Evolutionary conservation across 2,329 filamentous ascomycete species (phyloP).

Genomic region (Aspergillus felis): DNA sequence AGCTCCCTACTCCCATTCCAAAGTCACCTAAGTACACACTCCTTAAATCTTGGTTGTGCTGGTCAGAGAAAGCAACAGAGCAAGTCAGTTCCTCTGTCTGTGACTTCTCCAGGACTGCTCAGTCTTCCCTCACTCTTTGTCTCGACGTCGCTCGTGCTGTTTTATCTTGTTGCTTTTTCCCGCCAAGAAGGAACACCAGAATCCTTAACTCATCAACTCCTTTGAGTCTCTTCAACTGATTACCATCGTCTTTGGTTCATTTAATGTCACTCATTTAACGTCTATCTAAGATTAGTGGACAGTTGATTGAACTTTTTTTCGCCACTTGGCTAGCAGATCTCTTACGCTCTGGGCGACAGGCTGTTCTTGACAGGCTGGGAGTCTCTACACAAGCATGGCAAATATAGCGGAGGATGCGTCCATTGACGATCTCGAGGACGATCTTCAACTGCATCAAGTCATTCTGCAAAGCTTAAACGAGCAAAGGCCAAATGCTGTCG

Average conservation of each 20-base stretch:
- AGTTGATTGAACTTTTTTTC: neutral
- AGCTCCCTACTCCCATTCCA: neutral
- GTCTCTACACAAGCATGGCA: neutral
- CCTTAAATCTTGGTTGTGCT: neutral
- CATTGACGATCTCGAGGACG: slow-evolving; percentile 26
- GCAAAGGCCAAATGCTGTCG: slow-evolving; percentile 20
- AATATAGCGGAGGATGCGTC: slow-evolving; percentile 11
- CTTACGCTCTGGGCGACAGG: neutral
- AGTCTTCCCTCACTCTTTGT: neutral
- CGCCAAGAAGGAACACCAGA: neutral
- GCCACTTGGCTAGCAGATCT: neutral
- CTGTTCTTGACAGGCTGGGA: neutral
- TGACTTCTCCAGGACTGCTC: neutral
- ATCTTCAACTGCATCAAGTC: slow-evolving; percentile 29
- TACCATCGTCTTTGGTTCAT: neutral
- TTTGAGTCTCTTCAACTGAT: neutral
- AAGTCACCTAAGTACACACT: neutral
- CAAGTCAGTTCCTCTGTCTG: neutral
- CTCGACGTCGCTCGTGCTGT: neutral
- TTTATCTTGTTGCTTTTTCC: neutral
- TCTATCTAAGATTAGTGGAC: neutral
- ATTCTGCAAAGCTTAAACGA: slow-evolving; percentile 29
- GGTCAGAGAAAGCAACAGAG: neutral
- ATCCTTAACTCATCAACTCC: neutral
- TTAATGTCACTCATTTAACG: neutral